Base-by-base conservation (phyloP, 2,329 filamentous ascomycete species). In the Alternaria sp. region DNA sequence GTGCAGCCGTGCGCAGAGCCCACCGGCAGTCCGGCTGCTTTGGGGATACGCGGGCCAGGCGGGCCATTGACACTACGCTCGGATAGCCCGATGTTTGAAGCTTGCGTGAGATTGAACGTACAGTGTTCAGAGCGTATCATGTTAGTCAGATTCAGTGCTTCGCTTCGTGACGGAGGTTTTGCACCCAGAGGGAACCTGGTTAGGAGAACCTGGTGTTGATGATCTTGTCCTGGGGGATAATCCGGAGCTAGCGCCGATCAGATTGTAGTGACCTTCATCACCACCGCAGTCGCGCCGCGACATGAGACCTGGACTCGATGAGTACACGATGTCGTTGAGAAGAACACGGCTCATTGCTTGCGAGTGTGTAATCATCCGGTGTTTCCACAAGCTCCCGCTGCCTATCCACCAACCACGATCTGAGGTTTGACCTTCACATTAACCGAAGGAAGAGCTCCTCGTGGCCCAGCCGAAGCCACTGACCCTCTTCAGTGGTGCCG, bases 401-500 rank as follows among this genome's bases (percentile, higher is more conserved):
- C 19, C 49, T 32, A 28, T 26, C 47, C 30, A 54, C 46, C 36
- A 54, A 54, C 40, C 25, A 47, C n/a, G 46, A 40, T 54, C 17
- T 40, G 25, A 28, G 43, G 45, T 57, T 45, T 46, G 49, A 44
- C 43, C 45, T 59, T 46, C 54, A 57, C 21, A 50, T 60, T 63
- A 61, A 55, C 64, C 61, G 57, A 54, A 36, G 49, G 43, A 56
- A 54, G 28, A 21, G 28, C 28, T 54, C 32, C 40, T 21, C 44
- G 44, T 57, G 57, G 51, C 49, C 60, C 26, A 54, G 57, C 47
- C 52, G 40, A 59, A 46, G 61, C 61, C 64, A 64, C 58, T 30
- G 28, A 50, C 52, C 30, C 45, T 36, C 46, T 59, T 17, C 43
- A 46, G 44, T 61, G 57, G 36, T 49, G 61, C 49, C 54, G 17